Percentiles rank a stretch among this genome's conserved stretches.
These are phyloP conservation scores for Rhizophagus sp. DNA, from an alignment of 192 early-diverging fungal species.

Conservation along the genomic window DNA sequence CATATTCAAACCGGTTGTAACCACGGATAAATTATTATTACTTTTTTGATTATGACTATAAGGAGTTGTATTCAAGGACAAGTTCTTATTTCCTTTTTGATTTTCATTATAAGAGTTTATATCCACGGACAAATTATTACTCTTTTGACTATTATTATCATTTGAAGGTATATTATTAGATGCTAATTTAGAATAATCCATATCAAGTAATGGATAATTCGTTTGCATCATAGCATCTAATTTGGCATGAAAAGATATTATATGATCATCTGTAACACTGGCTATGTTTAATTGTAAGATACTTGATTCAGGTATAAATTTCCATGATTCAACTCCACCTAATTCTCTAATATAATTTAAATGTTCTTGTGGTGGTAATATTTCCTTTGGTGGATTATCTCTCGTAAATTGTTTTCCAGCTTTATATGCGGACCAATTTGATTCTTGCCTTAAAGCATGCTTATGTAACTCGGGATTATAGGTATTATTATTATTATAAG, in stretches of 20 bases:
- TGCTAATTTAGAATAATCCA: no score
- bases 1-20: no score
- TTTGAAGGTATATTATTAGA: no score
- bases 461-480: not conserved
- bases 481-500: not conserved
- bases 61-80: no score
- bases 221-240: constrained; percentile 13
- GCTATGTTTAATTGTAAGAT: not conserved
- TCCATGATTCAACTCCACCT: constrained; percentile 15
- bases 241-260: constrained; percentile 7
- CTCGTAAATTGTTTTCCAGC: constrained; percentile 6
- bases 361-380: constrained; percentile 10
- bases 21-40: no score
- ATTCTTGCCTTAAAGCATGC: not conserved
- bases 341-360: not conserved
- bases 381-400: constrained; percentile 8
- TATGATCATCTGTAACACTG: not conserved
- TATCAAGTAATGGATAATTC: constrained; percentile 20
- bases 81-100: no score
- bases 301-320: not conserved
- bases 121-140: no score
- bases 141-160: no score
- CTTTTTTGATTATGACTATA: no score
- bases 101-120: no score
- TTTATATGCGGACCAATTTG: not conserved